Conservation (phyloP, 257 asterid species). For the Solanum dulcamara region DNA sequence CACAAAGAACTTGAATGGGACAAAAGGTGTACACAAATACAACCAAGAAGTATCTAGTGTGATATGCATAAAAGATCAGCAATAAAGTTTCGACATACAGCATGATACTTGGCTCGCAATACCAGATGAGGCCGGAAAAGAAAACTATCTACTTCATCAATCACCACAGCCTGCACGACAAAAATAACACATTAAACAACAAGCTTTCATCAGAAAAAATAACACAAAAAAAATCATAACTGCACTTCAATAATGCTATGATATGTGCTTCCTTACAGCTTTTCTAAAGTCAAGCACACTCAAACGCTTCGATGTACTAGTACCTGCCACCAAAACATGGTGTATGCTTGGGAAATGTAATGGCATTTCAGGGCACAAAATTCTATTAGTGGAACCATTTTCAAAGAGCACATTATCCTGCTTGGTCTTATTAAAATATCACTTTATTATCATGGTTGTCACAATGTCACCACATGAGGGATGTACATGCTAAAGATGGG, state of each 20-base stretch:
- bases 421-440: not conserved
- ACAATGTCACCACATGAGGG: not conserved
- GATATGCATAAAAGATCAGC: slow-evolving; percentile 4
- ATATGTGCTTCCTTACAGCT: not conserved
- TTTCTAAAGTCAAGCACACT: not conserved
- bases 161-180: slow-evolving; percentile 66
- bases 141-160: slow-evolving; percentile 88
- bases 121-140: slow-evolving; percentile 92
- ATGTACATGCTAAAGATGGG: not conserved
- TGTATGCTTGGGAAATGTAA: not conserved
- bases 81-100: slow-evolving; percentile 36
- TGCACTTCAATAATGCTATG: not conserved
- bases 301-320: not conserved
- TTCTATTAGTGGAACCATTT: not conserved
- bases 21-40: not conserved
- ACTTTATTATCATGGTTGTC: not conserved
- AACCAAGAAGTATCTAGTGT: not conserved
- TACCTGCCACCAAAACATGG: not conserved
- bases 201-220: not conserved
- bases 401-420: not conserved
- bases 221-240: not conserved
- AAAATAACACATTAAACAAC: not conserved
- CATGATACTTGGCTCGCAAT: slow-evolving; percentile 79
- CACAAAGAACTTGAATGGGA: not conserved
- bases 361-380: not conserved